A percentile compares a stretch with the other conserved stretches of the same genome.
Conservation (phyloP, 2,329 filamentous ascomycete species). For the Malbranchea zuffiana region DNA sequence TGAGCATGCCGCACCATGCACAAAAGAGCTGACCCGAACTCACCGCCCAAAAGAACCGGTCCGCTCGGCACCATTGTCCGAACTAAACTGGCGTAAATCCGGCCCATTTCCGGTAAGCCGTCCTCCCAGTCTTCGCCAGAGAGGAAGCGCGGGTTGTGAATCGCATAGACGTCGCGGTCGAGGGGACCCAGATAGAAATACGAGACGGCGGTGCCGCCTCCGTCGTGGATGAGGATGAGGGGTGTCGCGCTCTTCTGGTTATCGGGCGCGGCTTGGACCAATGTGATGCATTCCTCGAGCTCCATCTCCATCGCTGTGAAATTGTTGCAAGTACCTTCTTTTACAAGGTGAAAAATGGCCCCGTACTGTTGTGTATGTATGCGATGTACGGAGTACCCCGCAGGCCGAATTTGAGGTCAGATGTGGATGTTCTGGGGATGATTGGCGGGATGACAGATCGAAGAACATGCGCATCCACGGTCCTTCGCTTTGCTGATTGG, state of each 20-base stretch:
- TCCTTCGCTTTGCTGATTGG: no score
- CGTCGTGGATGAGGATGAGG: constrained; percentile 49
- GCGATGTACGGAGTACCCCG: no score
- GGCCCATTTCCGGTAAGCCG: constrained; percentile 46
- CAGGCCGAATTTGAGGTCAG: no score
- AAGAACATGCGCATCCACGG: no score
- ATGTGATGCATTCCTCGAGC: constrained; percentile 12
- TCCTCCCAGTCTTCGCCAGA: constrained; percentile 40
- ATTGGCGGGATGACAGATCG: no score
- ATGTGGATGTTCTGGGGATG: no score
- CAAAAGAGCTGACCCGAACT: background rate
- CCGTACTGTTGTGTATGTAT: no score
- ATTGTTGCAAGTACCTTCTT: no score
- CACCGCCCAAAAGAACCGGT: constrained; percentile 16
- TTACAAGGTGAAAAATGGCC: no score
- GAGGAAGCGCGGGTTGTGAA: constrained; percentile 45
- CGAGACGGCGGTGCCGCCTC: constrained; percentile 49
- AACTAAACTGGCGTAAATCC: constrained; percentile 41
- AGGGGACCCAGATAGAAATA: constrained; percentile 46
- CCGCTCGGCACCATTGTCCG: constrained; percentile 18
- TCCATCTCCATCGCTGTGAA: no score
- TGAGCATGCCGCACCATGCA: background rate
- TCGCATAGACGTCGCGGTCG: constrained; percentile 42
- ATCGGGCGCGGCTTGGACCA: constrained; percentile 12
- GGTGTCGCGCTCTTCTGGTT: constrained; percentile 25